These are phyloP conservation scores for Globisporangium uncinulatum DNA, from an alignment of 352 stramenopile genomes.

Conservation along the genomic window DNA sequence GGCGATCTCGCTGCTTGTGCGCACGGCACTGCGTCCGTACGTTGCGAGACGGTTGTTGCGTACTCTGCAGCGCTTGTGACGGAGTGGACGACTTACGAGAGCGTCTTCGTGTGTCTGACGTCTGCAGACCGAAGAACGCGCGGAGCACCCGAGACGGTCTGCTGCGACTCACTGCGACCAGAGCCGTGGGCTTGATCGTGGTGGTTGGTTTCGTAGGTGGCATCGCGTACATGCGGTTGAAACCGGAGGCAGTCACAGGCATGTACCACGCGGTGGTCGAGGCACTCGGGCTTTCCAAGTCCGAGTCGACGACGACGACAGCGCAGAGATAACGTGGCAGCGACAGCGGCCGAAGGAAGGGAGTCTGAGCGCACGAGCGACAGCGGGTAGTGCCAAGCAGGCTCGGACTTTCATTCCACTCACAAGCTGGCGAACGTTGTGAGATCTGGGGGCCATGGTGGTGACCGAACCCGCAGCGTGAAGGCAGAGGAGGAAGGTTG, in stretches of 20 bases:
- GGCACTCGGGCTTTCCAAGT: background rate
- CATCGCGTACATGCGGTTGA: background rate
- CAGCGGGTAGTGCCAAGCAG: no score
- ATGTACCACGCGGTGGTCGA: background rate
- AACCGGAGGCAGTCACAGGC: background rate
- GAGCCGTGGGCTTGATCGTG: conserved; percentile 16
- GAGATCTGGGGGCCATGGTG: no score
- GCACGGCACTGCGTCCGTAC: conserved; percentile 48
- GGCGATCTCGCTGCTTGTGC: conserved; percentile 31
- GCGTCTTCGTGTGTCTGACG: background rate
- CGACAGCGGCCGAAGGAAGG: background rate
- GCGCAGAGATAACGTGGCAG: background rate
- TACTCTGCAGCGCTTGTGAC: background rate
- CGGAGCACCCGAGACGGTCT: conserved; percentile 25
- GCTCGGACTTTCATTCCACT: no score
- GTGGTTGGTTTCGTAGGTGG: conserved; percentile 12
- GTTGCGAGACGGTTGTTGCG: conserved; percentile 12
- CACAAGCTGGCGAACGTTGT: no score
- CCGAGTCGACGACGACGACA: background rate
- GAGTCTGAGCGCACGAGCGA: no score
- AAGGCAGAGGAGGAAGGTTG: no score
- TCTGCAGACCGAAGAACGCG: conserved; percentile 36
- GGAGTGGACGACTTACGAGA: background rate
- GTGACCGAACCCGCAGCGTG: no score
- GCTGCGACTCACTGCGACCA: conserved; percentile 1